phyloP scores from a whole-genome alignment of 2,329 filamentous ascomycete species.

The Fusarium ambrosium region DNA sequence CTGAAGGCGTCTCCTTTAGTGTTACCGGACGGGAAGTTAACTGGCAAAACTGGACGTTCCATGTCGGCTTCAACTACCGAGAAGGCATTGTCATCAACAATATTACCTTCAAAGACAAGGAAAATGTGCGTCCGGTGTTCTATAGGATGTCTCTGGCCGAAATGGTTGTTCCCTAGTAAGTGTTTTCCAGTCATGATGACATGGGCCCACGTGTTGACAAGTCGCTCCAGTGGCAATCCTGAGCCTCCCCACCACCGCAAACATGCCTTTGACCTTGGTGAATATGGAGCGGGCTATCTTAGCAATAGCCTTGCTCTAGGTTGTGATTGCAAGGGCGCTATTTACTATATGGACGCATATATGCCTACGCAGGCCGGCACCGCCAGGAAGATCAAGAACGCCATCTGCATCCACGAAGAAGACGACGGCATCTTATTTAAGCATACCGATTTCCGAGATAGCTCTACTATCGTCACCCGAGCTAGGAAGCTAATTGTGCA shows the following conservation, averaged over 20 bases:
- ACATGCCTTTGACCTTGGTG: constrained; percentile 84
- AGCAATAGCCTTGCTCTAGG: constrained; percentile 82
- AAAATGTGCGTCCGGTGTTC: constrained; percentile 81
- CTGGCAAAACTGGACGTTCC: constrained; percentile 95
- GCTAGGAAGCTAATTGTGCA: constrained; percentile 88
- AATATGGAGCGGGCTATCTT: constrained; percentile 88
- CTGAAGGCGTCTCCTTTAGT: constrained; percentile 88
- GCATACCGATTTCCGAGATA: constrained; percentile 92
- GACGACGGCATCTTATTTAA: constrained; percentile 94
- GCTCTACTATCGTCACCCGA: constrained; percentile 87
- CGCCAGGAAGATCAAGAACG: constrained; percentile 82
- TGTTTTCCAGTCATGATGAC: too few relatives aligned
- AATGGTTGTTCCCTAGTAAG: constrained; percentile 87
- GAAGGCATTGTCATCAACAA: constrained; percentile 93
- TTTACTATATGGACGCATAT: constrained; percentile 90
- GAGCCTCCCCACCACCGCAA: constrained; percentile 85
- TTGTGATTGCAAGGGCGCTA: constrained; percentile 90
- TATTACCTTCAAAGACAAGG: constrained; percentile 90
- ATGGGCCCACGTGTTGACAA: too few relatives aligned
- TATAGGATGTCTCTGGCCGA: constrained; percentile 90
- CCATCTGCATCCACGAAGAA: constrained; percentile 73
- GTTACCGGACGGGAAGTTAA: constrained; percentile 78
- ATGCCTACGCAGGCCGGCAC: constrained; percentile 84
- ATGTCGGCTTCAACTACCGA: constrained; percentile 94
- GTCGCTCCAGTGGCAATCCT: constrained; percentile 69